These are phyloP conservation scores for Caryopteris hybrid DNA, from an alignment of 305 asterid genomes.

Conservation along the genomic window DNA sequence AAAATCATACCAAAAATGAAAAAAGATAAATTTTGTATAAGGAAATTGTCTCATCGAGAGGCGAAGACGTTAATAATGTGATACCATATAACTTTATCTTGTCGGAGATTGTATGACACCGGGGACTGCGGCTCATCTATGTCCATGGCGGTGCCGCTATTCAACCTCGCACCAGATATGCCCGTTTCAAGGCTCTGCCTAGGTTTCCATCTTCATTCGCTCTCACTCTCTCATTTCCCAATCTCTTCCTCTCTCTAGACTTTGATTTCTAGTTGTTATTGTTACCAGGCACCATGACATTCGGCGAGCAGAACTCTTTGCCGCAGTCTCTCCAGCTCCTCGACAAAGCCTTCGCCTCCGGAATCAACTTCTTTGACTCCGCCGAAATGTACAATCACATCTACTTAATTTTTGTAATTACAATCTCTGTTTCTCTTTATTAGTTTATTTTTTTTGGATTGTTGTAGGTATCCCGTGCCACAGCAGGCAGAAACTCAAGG, in stretches of 20 bases:
- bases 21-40: too few species aligned
- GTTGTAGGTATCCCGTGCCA: conserved; percentile 83
- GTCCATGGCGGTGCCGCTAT: conserved; percentile 54
- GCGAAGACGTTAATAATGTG: too few species aligned
- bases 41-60: too few species aligned
- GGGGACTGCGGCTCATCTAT: not conserved
- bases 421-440: not conserved
- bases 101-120: too few species aligned
- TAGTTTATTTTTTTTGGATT: not conserved
- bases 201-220: conserved; percentile 29
- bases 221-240: not conserved
- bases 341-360: conserved; percentile 64
- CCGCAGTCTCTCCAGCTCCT: conserved; percentile 61
- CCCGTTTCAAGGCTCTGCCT: conserved; percentile 68
- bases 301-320: conserved; percentile 72
- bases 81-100: not conserved
- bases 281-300: conserved; percentile 73
- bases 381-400: conserved; percentile 59
- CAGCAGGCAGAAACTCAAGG: conserved; percentile 81
- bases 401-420: not conserved
- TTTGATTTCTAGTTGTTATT: not conserved
- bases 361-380: conserved; percentile 79
- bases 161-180: conserved; percentile 64
- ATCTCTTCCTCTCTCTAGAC: not conserved
- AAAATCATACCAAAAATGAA: too few species aligned